Base-by-base conservation (phyloP, 345 rosid genomes). In the Adansonia digitata region DNA sequence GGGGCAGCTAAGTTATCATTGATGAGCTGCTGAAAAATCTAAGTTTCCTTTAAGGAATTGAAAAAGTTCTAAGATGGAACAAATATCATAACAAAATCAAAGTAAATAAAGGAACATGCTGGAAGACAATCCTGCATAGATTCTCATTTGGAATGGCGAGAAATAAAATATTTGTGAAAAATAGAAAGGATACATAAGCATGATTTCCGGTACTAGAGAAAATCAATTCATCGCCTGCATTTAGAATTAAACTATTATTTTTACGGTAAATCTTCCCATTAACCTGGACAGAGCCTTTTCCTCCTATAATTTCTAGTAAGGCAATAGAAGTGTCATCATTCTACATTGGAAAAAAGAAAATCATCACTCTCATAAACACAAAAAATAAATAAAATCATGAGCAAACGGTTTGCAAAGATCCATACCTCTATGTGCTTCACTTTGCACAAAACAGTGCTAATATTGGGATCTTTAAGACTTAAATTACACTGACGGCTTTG, bases 141-240 rank as follows among this genome's bases (percentile, higher is more conserved):
- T 31, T 49, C 2, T 48, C 8, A 51, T 70, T 69, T 51, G 26
- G 59, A 45, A 70, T 4, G 40, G 45, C 1, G 14, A 18, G 56
- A 11, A 69, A 3, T 31, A 29, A 1, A 70, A 52, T 4, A 20
- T n/a, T 43, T 13, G 14, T 35, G 43, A 52, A 73, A 39, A 65
- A 7, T 68, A 42, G 13, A 69, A 82, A 95, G 98, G 99, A 95
- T 95, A 95, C 99, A 79, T 96, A 96, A 75, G 99, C 88, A 85
- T 96, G 94, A 81, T 87, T 91, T 56, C 87, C 93, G 6, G 88
- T 66, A 48, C 82, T 69, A 74, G 85, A 85, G 77, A 96, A 96
- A 82, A 93, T 80, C 79, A 96, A 84, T 81, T 96, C 98, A 77
- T 96, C 99, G 7, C 99, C 99, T 79, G 93, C 99, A 37, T 84